A percentile compares a stretch with the other conserved stretches of the same genome.
phyloP scores from a whole-genome alignment of 2,329 filamentous ascomycete species.

The Lithohypha guttulata region DNA sequence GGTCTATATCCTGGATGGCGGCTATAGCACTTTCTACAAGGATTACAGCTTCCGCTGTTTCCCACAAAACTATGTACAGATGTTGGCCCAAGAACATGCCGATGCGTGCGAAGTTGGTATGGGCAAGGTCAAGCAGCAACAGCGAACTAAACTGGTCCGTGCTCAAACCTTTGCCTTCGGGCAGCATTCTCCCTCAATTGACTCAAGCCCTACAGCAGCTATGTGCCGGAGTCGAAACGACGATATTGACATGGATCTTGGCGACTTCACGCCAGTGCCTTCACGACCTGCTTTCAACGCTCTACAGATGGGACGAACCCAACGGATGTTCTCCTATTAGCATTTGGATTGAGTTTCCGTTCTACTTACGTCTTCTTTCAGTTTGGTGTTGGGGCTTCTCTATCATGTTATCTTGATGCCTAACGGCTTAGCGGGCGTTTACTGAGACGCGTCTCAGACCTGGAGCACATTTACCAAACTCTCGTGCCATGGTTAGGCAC shows the following conservation, averaged over 20 bases:
- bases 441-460: no score
- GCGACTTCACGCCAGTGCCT: slow-evolving; percentile 19
- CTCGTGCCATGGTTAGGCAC: no score
- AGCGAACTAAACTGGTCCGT: slow-evolving; percentile 71
- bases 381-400: slow-evolving; percentile 17
- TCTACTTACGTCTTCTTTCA: slow-evolving; percentile 14
- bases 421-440: slow-evolving; percentile 1
- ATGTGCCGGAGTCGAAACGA: slow-evolving; percentile 27
- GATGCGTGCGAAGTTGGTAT: slow-evolving; percentile 90
- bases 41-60: slow-evolving; percentile 72
- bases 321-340: slow-evolving; percentile 21
- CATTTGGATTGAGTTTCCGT: slow-evolving; percentile 12
- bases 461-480: slow-evolving; percentile 1
- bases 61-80: slow-evolving; percentile 92
- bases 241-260: slow-evolving; percentile 21
- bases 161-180: slow-evolving; percentile 95
- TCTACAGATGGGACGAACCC: slow-evolving; percentile 13
- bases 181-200: slow-evolving; percentile 50
- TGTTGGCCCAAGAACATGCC: slow-evolving; percentile 85
- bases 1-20: slow-evolving; percentile 91
- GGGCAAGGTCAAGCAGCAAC: slow-evolving; percentile 64
- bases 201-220: slow-evolving; percentile 53
- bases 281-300: slow-evolving; percentile 14
- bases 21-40: slow-evolving; percentile 86
- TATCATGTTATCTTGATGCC: not conserved